phyloP scores from a whole-genome alignment of 163 green algal species.

The Scenedesmus sp. region DNA sequence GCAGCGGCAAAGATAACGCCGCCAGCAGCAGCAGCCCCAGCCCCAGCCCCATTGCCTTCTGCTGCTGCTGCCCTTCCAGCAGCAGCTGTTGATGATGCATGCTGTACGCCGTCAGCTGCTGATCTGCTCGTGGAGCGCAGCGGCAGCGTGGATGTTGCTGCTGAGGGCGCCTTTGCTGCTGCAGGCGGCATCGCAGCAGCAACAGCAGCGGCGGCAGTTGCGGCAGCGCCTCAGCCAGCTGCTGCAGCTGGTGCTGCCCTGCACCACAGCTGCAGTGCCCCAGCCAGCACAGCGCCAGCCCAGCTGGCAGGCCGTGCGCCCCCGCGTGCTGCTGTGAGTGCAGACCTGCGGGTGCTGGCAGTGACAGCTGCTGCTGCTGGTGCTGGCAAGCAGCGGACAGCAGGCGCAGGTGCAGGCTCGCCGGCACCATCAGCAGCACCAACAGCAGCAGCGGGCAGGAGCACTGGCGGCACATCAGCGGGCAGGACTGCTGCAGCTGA shows the following conservation, averaged over 20 bases:
- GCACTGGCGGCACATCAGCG: not conserved
- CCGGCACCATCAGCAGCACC: not conserved
- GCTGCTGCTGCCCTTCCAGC: not conserved
- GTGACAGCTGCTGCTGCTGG: not conserved
- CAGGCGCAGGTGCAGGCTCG: no score
- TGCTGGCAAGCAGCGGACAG: not conserved
- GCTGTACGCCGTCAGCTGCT: not conserved
- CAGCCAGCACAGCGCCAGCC: not conserved
- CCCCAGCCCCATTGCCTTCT: not conserved
- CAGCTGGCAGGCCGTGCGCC: not conserved
- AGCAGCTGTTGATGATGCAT: not conserved
- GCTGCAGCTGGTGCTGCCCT: not conserved
- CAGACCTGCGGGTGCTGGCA: not conserved
- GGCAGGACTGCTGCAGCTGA: not conserved
- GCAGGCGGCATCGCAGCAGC: not conserved
- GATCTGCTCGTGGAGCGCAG: not conserved
- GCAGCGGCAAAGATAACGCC: not conserved
- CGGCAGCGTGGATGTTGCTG: not conserved
- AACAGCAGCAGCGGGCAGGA: not conserved
- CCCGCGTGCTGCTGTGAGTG: not conserved
- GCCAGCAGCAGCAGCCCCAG: not conserved
- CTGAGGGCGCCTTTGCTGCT: not conserved
- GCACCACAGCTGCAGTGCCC: not conserved
- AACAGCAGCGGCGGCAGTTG: not conserved
- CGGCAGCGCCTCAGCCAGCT: not conserved